Conservation (phyloP, 2,329 filamentous ascomycete genomes). For the Eutypella sp. region DNA sequence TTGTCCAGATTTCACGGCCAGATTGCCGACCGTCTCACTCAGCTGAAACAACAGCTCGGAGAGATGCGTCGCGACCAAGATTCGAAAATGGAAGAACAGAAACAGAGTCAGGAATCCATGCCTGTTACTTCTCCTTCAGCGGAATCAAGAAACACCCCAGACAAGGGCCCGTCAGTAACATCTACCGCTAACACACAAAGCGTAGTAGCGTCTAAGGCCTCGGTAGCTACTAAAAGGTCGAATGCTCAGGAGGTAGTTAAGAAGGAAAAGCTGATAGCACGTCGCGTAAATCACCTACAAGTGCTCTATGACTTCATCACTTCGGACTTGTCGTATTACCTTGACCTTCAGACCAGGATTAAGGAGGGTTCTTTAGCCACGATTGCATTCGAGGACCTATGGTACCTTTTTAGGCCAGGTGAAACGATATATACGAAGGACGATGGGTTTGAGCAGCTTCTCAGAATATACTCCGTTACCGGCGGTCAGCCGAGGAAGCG, state of each 20-base stretch:
- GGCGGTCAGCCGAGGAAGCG: conserved; percentile 2
- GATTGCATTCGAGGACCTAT: conserved; percentile 5
- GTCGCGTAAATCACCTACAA: conserved; percentile 2
- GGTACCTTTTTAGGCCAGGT: conserved; percentile 4
- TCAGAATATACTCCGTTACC: conserved; percentile 1
- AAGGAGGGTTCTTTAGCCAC: conserved; percentile 1
- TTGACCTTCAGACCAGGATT: neutral
- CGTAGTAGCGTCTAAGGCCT: neutral
- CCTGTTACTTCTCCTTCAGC: no score
- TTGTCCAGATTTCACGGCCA: neutral
- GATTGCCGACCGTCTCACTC: neutral
- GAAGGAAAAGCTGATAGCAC: neutral
- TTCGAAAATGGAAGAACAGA: neutral
- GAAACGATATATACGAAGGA: conserved; percentile 1
- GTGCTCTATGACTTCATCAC: conserved; percentile 3
- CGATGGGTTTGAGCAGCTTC: conserved; percentile 3
- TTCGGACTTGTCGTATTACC: conserved; percentile 1
- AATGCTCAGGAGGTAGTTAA: neutral
- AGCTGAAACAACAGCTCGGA: neutral
- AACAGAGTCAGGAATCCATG: no score
- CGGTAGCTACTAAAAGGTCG: neutral
- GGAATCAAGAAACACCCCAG: no score
- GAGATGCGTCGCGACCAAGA: neutral
- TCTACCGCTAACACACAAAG: neutral
- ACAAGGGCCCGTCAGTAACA: no score